Percentiles rank a stretch among this genome's conserved stretches.
phyloP scores from a whole-genome alignment of 306 rosid genomes.

The Casuarina equisetifolia region DNA sequence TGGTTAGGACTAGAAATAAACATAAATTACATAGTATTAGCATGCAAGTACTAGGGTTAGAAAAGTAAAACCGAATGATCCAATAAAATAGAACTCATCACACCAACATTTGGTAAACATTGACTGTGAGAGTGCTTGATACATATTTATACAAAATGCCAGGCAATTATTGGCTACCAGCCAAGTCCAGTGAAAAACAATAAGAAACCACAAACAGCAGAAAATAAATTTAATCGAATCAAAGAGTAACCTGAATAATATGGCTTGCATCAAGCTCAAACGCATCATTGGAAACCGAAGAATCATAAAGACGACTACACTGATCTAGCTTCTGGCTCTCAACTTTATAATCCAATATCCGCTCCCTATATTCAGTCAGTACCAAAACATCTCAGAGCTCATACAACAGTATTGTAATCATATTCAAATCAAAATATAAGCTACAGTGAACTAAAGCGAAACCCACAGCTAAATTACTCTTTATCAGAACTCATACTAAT shows the following conservation, averaged over 20 bases:
- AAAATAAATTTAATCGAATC: not conserved
- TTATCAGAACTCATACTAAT: not conserved
- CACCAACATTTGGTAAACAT: not conserved
- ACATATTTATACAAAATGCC: not conserved
- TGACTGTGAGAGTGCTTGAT: not conserved
- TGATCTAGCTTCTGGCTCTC: slow-evolving; percentile 96
- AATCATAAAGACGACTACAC: slow-evolving; percentile 87
- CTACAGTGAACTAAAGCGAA: not conserved
- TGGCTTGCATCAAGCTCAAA: slow-evolving; percentile 88
- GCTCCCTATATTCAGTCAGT: slow-evolving; percentile 56
- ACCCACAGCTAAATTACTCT: not conserved
- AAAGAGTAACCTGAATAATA: slow-evolving; percentile 72
- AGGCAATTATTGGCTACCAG: not conserved
- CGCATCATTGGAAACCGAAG: slow-evolving; percentile 75
- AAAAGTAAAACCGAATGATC: not conserved
- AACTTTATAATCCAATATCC: slow-evolving; percentile 75
- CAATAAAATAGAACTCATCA: not conserved
- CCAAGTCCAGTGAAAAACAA: not conserved
- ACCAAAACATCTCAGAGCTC: slow-evolving; percentile 31
- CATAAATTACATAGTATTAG: not conserved
- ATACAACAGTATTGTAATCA: not conserved
- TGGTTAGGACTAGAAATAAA: not conserved
- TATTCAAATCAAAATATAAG: not conserved
- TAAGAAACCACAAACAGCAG: not conserved
- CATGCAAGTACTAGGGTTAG: not conserved